Evolutionary conservation across 2,329 filamentous ascomycete genomes (phyloP).

Genomic region (Aurifilum marmelostoma): DNA sequence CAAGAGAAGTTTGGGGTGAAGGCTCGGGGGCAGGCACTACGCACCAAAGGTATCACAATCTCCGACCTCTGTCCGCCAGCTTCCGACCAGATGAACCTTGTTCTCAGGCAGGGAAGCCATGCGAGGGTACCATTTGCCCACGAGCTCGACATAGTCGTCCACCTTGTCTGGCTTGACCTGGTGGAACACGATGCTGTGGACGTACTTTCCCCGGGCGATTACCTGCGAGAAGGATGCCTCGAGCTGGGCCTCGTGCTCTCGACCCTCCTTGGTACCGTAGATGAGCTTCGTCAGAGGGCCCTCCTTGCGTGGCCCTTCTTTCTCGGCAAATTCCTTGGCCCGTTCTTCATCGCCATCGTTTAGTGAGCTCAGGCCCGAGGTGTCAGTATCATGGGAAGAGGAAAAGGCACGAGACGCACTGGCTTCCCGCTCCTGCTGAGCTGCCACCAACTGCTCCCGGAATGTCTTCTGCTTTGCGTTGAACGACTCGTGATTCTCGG

Average conservation of each 20-base stretch:
- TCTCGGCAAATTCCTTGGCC: conserved; percentile 59
- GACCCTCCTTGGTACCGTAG: conserved; percentile 94
- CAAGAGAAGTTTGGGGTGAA: too few species aligned
- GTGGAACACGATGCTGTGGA: conserved; percentile 97
- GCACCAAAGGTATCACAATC: conserved; percentile 95
- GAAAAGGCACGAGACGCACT: conserved; percentile 62
- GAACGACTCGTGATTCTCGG: conserved; percentile 74
- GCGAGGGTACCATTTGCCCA: conserved; percentile 88
- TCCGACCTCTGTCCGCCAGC: conserved; percentile 97
- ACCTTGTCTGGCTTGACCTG: conserved; percentile 94
- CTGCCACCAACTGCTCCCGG: conserved; percentile 77
- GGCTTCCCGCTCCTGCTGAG: conserved; percentile 82
- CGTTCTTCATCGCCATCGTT: conserved; percentile 55
- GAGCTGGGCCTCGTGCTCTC: conserved; percentile 92
- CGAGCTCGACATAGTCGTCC: conserved; percentile 88
- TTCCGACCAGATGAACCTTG: conserved; percentile 94
- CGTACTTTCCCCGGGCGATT: conserved; percentile 93
- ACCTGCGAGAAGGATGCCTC: conserved; percentile 94
- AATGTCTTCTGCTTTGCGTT: conserved; percentile 84
- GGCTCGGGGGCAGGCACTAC: conserved; percentile 38
- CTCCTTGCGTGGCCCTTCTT: conserved; percentile 66
- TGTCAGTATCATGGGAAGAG: conserved; percentile 50
- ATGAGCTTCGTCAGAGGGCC: conserved; percentile 83
- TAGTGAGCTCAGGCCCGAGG: conserved; percentile 64
- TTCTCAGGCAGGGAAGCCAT: conserved; percentile 86